A percentile compares a stretch with the other conserved stretches of the same genome.
These are phyloP conservation scores for Chytriomyces hyalinus DNA, from an alignment of 192 early-diverging fungal genomes.

Conservation along the genomic window DNA sequence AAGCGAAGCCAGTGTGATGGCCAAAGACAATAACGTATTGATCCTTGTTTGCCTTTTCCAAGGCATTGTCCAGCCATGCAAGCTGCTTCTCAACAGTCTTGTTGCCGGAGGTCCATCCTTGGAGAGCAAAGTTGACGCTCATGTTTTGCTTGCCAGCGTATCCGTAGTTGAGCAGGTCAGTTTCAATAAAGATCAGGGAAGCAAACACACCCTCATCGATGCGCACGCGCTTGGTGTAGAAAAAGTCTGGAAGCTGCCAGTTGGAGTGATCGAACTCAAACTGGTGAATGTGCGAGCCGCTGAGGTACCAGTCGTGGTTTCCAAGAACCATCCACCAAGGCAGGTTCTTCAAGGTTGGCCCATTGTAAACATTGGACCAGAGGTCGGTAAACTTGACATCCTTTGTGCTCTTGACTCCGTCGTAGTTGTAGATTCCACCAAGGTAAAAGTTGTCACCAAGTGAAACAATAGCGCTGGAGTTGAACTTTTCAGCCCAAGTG, in stretches of 20 bases:
- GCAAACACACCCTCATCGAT: constrained; percentile 5
- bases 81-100: constrained; percentile 35
- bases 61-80: constrained; percentile 27
- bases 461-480: background rate
- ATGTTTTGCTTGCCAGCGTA: constrained; percentile 6
- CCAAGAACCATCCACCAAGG: constrained; percentile 31
- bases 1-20: constrained; percentile 31
- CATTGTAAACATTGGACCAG: constrained; percentile 9
- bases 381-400: constrained; percentile 7
- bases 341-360: background rate
- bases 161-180: constrained; percentile 32
- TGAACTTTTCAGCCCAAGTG: constrained; percentile 6
- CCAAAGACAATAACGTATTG: constrained; percentile 31
- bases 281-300: constrained; percentile 15
- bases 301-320: constrained; percentile 35
- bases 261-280: constrained; percentile 10
- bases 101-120: constrained; percentile 23
- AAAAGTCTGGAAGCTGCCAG: constrained; percentile 34
- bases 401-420: constrained; percentile 1
- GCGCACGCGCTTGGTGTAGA: constrained; percentile 29
- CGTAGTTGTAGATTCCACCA: background rate
- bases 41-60: constrained; percentile 28
- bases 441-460: constrained; percentile 18
- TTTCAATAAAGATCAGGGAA: constrained; percentile 38
- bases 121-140: constrained; percentile 25